phyloP scores from a whole-genome alignment of 305 asterid species.

The Plantago coronopus region DNA sequence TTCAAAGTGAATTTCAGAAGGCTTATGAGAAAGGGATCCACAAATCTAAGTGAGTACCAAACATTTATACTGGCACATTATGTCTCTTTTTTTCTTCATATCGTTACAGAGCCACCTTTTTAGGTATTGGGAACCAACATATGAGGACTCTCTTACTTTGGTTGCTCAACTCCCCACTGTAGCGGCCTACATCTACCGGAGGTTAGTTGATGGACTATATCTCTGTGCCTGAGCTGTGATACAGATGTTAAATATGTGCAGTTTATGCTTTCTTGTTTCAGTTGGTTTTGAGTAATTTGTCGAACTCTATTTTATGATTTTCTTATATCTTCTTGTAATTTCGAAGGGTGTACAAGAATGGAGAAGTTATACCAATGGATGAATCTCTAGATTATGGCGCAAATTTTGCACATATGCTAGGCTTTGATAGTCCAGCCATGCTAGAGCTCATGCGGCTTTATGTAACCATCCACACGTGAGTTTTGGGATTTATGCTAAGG shows the following conservation, averaged over 20 bases:
- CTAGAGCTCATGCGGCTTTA: slow-evolving; percentile 97
- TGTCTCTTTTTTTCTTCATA: slow-evolving; percentile 11
- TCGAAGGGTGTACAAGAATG: slow-evolving; percentile 75
- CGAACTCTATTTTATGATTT: neutral
- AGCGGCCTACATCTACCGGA: slow-evolving; percentile 75
- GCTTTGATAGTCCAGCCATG: slow-evolving; percentile 82
- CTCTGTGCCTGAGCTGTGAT: slow-evolving; percentile 17
- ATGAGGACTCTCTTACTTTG: slow-evolving; percentile 74
- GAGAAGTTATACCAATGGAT: slow-evolving; percentile 53
- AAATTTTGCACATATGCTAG: slow-evolving; percentile 84
- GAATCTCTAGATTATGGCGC: slow-evolving; percentile 82
- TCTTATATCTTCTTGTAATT: slow-evolving; percentile 23
- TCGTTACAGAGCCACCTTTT: slow-evolving; percentile 21
- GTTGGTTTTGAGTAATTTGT: slow-evolving; percentile 4
- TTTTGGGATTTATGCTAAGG: slow-evolving; percentile 8
- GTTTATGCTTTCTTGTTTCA: slow-evolving; percentile 11
- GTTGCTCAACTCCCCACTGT: slow-evolving; percentile 78
- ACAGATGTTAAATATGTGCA: slow-evolving; percentile 7
- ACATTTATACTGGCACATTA: slow-evolving; percentile 2
- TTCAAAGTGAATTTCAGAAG: slow-evolving; percentile 81
- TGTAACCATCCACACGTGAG: slow-evolving; percentile 81
- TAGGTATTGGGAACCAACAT: slow-evolving; percentile 87
- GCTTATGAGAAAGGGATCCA: slow-evolving; percentile 87
- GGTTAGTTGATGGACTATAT: slow-evolving; percentile 40
- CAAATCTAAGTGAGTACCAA: slow-evolving; percentile 63